phyloP scores from a whole-genome alignment of 129 eudicot species.

The Chrysanthemum makinoi region DNA sequence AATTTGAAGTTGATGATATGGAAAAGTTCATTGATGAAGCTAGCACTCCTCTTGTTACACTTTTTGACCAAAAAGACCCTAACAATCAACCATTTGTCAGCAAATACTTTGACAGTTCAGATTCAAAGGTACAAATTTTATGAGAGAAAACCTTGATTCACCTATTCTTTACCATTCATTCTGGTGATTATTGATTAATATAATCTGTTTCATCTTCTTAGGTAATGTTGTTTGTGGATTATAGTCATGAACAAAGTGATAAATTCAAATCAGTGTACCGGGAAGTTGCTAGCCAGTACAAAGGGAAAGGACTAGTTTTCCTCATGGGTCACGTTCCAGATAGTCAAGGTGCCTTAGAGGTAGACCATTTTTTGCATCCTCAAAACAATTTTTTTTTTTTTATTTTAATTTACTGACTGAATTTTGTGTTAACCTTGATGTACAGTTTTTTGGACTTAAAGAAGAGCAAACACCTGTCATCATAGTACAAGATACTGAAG shows the following conservation, averaged over 20 bases:
- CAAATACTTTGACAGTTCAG: constrained; percentile 44
- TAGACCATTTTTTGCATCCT: constrained; percentile 14
- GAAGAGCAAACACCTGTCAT: constrained; percentile 71
- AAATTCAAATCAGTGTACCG: constrained; percentile 41
- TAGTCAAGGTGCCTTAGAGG: constrained; percentile 50
- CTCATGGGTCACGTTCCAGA: constrained; percentile 57
- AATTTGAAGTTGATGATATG: constrained; percentile 58
- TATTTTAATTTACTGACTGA: neutral
- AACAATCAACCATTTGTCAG: constrained; percentile 41
- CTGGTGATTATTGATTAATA: neutral
- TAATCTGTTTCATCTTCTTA: constrained; percentile 17
- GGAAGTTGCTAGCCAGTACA: constrained; percentile 57
- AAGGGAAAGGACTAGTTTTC: constrained; percentile 60
- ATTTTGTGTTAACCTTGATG: constrained; percentile 12
- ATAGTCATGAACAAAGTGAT: constrained; percentile 35
- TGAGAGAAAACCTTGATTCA: too few species aligned
- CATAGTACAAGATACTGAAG: constrained; percentile 58
- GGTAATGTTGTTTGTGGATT: constrained; percentile 61
- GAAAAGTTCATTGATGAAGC: constrained; percentile 64
- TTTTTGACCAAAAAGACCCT: constrained; percentile 40
- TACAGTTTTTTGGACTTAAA: constrained; percentile 73
- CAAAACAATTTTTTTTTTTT: neutral
- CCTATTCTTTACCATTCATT: too few species aligned
- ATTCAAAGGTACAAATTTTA: constrained; percentile 45
- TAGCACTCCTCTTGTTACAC: constrained; percentile 54